A percentile compares a stretch with the other conserved stretches of the same genome.
phyloP scores from a whole-genome alignment of 768 basidiomycete genomes.

The Mycena maculata region DNA sequence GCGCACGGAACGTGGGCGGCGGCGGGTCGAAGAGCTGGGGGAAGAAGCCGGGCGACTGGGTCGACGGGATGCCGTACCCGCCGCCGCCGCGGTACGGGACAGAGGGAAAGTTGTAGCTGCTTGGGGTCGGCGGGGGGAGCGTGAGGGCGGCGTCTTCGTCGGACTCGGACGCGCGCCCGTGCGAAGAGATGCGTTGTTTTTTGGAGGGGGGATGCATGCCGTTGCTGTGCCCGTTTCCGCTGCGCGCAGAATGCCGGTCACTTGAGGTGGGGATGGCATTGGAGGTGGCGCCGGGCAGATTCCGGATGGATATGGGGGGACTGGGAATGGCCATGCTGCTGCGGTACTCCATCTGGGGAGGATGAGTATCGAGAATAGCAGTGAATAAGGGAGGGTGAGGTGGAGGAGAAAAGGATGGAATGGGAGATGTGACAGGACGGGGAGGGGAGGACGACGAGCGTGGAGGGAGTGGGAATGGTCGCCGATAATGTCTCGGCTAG shows the following conservation, averaged over 20 bases:
- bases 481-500: no score
- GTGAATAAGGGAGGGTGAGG: no score
- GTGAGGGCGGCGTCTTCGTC: slow-evolving; percentile 20
- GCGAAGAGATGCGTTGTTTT: slow-evolving; percentile 22
- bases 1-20: slow-evolving; percentile 19
- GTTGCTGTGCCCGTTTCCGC: slow-evolving; percentile 22
- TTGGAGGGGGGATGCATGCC: slow-evolving; percentile 27
- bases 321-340: slow-evolving; percentile 31
- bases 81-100: slow-evolving; percentile 19
- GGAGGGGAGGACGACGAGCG: no score
- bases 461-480: no score
- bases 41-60: slow-evolving; percentile 3
- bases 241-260: slow-evolving; percentile 26
- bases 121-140: slow-evolving; percentile 11
- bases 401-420: no score
- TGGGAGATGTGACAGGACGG: not conserved
- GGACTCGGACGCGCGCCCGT: slow-evolving; percentile 10
- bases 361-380: no score
- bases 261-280: slow-evolving; percentile 31
- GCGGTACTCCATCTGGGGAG: slow-evolving; percentile 28
- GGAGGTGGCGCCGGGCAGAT: slow-evolving; percentile 12
- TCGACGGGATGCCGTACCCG: slow-evolving; percentile 10
- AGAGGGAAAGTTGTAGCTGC: slow-evolving; percentile 25
- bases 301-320: slow-evolving; percentile 31
- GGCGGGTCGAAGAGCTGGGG: slow-evolving; percentile 25